Percentiles rank a stretch among this genome's conserved stretches.
Conservation (phyloP, 805 yeast genomes). For the Starmerella apis region DNA sequence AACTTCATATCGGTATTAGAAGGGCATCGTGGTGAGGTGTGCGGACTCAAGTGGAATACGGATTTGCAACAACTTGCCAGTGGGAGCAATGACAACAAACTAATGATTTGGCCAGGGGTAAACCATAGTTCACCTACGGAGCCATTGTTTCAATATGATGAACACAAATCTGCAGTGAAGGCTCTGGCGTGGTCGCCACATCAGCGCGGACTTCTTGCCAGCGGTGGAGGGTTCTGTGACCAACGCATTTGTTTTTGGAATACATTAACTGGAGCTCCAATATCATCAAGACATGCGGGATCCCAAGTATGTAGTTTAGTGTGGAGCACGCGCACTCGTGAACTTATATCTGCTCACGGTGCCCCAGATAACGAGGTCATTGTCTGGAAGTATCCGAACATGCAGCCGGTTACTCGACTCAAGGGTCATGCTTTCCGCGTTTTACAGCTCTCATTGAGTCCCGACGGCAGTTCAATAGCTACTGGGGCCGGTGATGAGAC, state of each 20-base stretch:
- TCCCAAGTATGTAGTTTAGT: slow-evolving; percentile 90
- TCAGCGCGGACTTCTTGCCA: slow-evolving; percentile 81
- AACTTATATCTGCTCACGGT: slow-evolving; percentile 90
- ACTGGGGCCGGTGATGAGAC: slow-evolving; percentile 99
- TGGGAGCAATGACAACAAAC: slow-evolving; percentile 88
- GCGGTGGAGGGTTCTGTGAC: slow-evolving; percentile 97
- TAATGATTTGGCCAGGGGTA: slow-evolving; percentile 80
- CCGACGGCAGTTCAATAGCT: slow-evolving; percentile 93
- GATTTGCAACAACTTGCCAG: slow-evolving; percentile 87
- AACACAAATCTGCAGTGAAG: slow-evolving; percentile 90
- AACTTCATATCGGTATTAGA: slow-evolving; percentile 65
- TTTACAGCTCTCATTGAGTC: slow-evolving; percentile 75
- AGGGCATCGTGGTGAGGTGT: slow-evolving; percentile 84
- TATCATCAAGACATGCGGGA: slow-evolving; percentile 83
- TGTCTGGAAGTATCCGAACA: slow-evolving; percentile 85
- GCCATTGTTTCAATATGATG: slow-evolving; percentile 65
- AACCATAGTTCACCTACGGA: slow-evolving; percentile 27
- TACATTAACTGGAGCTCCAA: slow-evolving; percentile 60
- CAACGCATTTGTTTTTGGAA: slow-evolving; percentile 87
- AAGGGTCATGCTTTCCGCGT: slow-evolving; percentile 94
- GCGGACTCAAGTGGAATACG: slow-evolving; percentile 89
- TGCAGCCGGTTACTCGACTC: slow-evolving; percentile 86
- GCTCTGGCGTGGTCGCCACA: slow-evolving; percentile 98
- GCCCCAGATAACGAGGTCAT: slow-evolving; percentile 81
- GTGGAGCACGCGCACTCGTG: slow-evolving; percentile 89